phyloP scores from a whole-genome alignment of 352 stramenopile genomes.

The Globisporangium megalacanthum region DNA sequence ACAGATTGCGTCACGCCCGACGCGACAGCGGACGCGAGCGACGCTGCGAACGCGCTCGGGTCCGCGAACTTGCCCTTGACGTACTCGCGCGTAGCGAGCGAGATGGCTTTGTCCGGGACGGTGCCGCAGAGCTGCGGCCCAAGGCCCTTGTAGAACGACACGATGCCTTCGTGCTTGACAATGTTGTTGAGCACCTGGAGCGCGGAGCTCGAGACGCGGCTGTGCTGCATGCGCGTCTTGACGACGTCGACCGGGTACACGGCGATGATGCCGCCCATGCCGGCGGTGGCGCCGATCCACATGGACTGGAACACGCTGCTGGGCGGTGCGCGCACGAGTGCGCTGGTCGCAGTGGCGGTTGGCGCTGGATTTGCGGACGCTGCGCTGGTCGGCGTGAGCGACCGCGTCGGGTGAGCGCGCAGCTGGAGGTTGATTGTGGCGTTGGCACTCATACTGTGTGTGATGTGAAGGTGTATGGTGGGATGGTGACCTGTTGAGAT shows the following conservation, averaged over 20 bases:
- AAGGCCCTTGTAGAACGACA: conserved; percentile 77
- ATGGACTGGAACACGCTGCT: conserved; percentile 66
- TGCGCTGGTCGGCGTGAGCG: conserved; percentile 1
- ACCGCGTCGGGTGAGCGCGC: conserved; percentile 6
- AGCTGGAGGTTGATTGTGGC: conserved; percentile 6
- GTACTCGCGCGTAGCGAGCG: conserved; percentile 70
- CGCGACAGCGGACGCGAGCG: conserved; percentile 54
- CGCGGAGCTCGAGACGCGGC: conserved; percentile 45
- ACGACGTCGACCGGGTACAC: conserved; percentile 82
- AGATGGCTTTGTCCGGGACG: conserved; percentile 78
- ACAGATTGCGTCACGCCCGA: conserved; percentile 70
- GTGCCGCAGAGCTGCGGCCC: conserved; percentile 67
- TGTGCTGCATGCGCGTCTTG: conserved; percentile 85
- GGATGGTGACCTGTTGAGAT: background rate
- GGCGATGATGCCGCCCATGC: conserved; percentile 76
- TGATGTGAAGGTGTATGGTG: background rate
- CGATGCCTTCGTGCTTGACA: conserved; percentile 50
- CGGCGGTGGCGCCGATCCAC: conserved; percentile 72
- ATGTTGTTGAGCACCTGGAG: conserved; percentile 53
- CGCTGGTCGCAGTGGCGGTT: conserved; percentile 3
- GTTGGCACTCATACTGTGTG: background rate
- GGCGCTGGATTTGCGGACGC: background rate
- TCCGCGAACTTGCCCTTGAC: conserved; percentile 73
- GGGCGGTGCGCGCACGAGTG: conserved; percentile 21
- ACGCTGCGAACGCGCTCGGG: conserved; percentile 67